Conservation (phyloP, 2,329 filamentous ascomycete genomes). For the Furcasterigmium sp. region DNA sequence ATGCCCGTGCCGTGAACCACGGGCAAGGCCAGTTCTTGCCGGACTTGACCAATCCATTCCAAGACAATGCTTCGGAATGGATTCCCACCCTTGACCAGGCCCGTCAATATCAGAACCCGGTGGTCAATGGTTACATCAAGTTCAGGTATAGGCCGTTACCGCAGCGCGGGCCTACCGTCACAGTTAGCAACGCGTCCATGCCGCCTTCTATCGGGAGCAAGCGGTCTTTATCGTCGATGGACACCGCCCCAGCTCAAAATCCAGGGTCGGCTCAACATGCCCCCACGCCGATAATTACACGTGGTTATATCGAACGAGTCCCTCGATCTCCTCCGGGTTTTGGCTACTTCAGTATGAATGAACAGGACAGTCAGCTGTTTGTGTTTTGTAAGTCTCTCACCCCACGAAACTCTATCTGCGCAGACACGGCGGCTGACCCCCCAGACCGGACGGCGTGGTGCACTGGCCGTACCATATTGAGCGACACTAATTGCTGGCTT, state of each 20-base stretch:
- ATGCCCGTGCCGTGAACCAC: too few relatives aligned
- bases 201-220: not conserved
- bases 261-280: too few relatives aligned
- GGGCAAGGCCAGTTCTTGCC: too few relatives aligned
- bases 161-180: too few relatives aligned
- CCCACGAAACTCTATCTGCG: too few relatives aligned
- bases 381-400: conserved; percentile 10
- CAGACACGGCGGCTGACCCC: not conserved
- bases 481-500: conserved; percentile 32
- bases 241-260: not conserved
- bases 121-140: conserved; percentile 12
- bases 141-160: too few relatives aligned
- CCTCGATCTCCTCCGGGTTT: not conserved
- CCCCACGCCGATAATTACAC: too few relatives aligned
- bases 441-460: conserved; percentile 34
- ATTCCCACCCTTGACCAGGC: not conserved
- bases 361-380: conserved; percentile 5
- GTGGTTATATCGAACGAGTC: not conserved
- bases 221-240: not conserved
- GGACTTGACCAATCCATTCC: conserved; percentile 7
- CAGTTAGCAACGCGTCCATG: not conserved
- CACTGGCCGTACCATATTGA: conserved; percentile 30
- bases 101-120: not conserved
- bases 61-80: conserved; percentile 8
- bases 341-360: not conserved